Base-by-base conservation (phyloP, 23 red algal species). In the Pyropia yezoensis region DNA sequence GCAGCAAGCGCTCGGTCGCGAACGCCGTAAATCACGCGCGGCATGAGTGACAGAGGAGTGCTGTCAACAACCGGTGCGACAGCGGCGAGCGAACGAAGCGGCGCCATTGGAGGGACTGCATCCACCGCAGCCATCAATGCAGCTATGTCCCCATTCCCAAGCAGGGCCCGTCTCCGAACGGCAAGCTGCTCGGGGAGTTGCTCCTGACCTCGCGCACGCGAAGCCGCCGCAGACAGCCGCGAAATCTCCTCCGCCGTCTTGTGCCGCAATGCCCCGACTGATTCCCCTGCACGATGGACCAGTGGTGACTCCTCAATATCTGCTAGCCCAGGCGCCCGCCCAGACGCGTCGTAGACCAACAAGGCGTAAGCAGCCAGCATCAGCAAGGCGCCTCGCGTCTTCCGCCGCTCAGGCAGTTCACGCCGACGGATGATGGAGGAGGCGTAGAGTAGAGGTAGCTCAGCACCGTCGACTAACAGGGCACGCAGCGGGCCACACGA, bases 381-480 rank as follows among this genome's bases (percentile, higher is more conserved):
- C 16, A 67, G 28, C 19, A 78, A 18, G 20, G 83, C 75, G 17
- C 83, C 83, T 20, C 67, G 50, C 50, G 83, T 88, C 62, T 79
- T 88, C 8, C 83, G 83, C 7, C 75, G 63, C 26, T 88, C 83
- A 3, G 83, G 65, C 30, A 78, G 20, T 60, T 88, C 83, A 27
- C 83, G 63, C 16, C 75, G 49, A 50, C 54, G 19, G 20, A 78
- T 56, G 59, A 88, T n/a, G 9, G 83, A 71, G 19, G 58, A 88
- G 14, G 75, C 16, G 28, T 88, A 88, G 7, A 78, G 34, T 7
- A 88, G 67, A 9, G 83, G 83, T 27, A 88, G 50, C 51, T 88
- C 83, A 1, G 83, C 83, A 14, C 83, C 83, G 49, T 88, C 83
- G n/a, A 88, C 61, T 27, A 88, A 20, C 30, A 88, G 47, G 18